These are phyloP conservation scores for Colletotrichum echinochloae DNA, from an alignment of 2,329 filamentous ascomycete species.

Conservation along the genomic window DNA sequence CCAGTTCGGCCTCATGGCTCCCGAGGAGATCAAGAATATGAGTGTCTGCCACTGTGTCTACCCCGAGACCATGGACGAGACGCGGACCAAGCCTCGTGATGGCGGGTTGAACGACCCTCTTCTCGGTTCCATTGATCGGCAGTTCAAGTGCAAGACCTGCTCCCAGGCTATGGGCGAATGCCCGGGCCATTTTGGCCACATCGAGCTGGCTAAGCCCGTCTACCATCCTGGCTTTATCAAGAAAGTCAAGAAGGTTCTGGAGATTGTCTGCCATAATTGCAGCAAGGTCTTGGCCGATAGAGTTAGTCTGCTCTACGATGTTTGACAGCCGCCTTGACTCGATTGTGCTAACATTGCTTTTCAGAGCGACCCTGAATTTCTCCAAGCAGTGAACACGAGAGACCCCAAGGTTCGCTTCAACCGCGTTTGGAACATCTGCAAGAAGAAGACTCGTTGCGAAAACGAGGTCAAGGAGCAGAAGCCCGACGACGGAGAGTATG, in stretches of 20 bases:
- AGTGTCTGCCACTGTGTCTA: constrained; percentile 96
- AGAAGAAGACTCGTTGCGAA: constrained; percentile 87
- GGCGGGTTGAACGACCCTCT: constrained; percentile 95
- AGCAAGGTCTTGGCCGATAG: constrained; percentile 97
- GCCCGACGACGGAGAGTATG: constrained; percentile 73
- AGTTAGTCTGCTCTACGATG: constrained; percentile 81
- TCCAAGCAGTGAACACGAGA: constrained; percentile 82
- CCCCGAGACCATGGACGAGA: constrained; percentile 99
- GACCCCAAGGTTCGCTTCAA: constrained; percentile 97
- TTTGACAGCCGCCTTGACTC: constrained; percentile 63
- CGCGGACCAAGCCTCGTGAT: constrained; percentile 88
- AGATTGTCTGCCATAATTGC: constrained; percentile 99
- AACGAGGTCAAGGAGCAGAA: constrained; percentile 79
- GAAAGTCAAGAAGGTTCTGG: constrained; percentile 99
- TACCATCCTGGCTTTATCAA: constrained; percentile 97
- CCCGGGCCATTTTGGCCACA: constrained; percentile 98
- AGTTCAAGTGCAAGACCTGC: constrained; percentile 96
- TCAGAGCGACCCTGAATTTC: constrained; percentile 87
- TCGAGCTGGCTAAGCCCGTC: constrained; percentile 95
- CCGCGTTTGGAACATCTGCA: constrained; percentile 90
- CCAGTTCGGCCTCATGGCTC: constrained; percentile 97
- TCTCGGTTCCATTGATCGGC: constrained; percentile 94
- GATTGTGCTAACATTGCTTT: constrained; percentile 70
- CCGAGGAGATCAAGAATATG: constrained; percentile 99
- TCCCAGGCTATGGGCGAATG: constrained; percentile 96